Evolutionary conservation across 1,284 basidiomycete species (phyloP).

Genomic region (Apiotrichum laibachii): DNA sequence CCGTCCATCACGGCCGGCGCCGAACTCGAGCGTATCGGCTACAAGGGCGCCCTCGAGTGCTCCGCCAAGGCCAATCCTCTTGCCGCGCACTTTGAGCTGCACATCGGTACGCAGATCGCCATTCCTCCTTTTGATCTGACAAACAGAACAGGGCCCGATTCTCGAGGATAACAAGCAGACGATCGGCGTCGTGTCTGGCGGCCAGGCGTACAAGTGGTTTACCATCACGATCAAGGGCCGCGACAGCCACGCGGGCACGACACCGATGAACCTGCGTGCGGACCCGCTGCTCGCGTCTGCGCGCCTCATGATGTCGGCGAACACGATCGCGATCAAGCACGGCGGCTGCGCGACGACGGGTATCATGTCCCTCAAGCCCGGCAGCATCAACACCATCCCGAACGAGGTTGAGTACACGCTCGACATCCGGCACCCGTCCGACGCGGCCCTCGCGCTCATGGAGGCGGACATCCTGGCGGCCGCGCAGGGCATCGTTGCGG

Average conservation of each 20-base stretch:
- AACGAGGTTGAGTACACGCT: constrained; percentile 26
- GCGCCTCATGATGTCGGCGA: constrained; percentile 17
- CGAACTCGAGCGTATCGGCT: constrained; percentile 20
- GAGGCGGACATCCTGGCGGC: constrained; percentile 17
- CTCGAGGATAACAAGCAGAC: constrained; percentile 21
- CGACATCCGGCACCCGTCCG: constrained; percentile 27
- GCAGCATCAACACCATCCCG: constrained; percentile 27
- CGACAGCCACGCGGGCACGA: constrained; percentile 33
- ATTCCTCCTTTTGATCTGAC: background rate
- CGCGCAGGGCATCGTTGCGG: constrained; percentile 2
- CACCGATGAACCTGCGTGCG: constrained; percentile 26
- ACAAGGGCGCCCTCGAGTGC: constrained; percentile 10
- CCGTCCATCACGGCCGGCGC: constrained; percentile 14
- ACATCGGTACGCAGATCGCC: constrained; percentile 20
- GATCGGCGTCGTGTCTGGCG: constrained; percentile 30
- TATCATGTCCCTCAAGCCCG: constrained; percentile 17
- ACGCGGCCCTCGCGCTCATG: constrained; percentile 15
- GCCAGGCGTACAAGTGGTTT: constrained; percentile 36
- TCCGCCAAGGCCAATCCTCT: constrained; percentile 22
- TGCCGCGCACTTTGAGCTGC: constrained; percentile 37
- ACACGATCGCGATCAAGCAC: constrained; percentile 18
- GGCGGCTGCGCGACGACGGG: constrained; percentile 27
- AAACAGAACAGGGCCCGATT: constrained; percentile 33
- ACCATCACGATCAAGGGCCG: constrained; percentile 24
- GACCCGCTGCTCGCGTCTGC: constrained; percentile 25